Evolutionary conservation across 345 rosid species (phyloP).

Genomic region (Eucalyptus cladocalyx): DNA sequence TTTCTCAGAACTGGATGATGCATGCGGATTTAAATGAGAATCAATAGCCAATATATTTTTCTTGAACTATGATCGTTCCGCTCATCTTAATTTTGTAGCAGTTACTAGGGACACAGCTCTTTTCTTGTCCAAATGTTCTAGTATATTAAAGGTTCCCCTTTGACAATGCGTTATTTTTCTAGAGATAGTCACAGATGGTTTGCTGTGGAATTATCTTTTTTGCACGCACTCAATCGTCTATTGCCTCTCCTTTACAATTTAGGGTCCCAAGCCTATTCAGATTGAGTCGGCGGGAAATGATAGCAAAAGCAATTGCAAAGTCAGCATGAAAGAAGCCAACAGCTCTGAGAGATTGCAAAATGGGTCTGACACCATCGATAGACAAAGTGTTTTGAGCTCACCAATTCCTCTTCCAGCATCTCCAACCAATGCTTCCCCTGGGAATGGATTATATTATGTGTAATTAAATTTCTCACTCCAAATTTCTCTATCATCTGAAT

Average conservation of each 20-base stretch:
- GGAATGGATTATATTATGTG: conserved; percentile 56
- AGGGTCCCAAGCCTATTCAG: conserved; percentile 17
- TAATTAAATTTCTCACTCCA: conserved; percentile 4
- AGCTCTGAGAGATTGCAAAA: conserved; percentile 16
- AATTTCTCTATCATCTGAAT: neutral
- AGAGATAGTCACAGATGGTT: neutral
- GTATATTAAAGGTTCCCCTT: neutral
- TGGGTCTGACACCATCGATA: conserved; percentile 1
- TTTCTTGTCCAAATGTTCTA: neutral
- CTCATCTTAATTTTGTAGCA: neutral
- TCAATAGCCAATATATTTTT: neutral
- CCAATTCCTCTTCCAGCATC: conserved; percentile 52
- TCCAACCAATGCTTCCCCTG: conserved; percentile 24
- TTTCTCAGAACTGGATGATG: neutral
- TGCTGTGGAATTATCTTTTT: neutral
- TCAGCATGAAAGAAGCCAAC: conserved; percentile 1
- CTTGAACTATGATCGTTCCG: neutral
- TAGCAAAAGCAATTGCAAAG: conserved; percentile 1
- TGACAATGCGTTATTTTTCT: neutral
- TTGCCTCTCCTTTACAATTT: neutral
- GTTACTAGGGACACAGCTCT: neutral
- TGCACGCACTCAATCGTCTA: neutral
- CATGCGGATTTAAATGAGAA: neutral
- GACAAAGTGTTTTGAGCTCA: conserved; percentile 17
- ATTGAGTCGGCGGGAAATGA: conserved; percentile 15